Evolutionary conservation across 257 asterid species (phyloP), one percentile per base, ranked within the genome.

Genomic region (Plantago elongata): DNA sequence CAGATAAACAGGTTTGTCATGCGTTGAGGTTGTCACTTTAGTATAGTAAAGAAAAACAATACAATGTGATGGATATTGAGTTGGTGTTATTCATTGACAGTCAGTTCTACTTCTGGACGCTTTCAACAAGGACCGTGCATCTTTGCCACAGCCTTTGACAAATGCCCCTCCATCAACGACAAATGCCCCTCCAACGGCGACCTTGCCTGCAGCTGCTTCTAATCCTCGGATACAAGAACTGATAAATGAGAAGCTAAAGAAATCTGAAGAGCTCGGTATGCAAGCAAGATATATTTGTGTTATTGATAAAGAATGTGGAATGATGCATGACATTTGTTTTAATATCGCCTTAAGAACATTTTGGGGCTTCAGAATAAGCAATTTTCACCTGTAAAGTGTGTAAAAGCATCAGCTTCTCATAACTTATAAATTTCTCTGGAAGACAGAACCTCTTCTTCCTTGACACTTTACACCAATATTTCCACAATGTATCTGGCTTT

Each of bases 71-170:
- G 64, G 42, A 60, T 74, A 45, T 30, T 12, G 42, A 7, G 61
- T 62, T 40, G 54, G 45, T 75, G 60, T 30, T 80, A 58, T 79
- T 52, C 13, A 38, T 65, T 75, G 66, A 62, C 86, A 93, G 99
- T 72, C 99, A 5, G 81, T 78, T 85, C 95, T 89, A 69, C 97
- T 93, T 67, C 80, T 93, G 87, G 99, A 93, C 76, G 99, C 99
- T 59, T 93, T 93, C 85, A 93, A 93, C 90, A 93, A 80, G 73
- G 99, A 93, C 60, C 93, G 99, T 58, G 97, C 95, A 58, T 77
- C 92, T 17, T 84, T 93, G 66, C 97, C 99, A 15, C 97, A 89
- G 77, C 99, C 97, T 44, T 79, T 74, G 45, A 63, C 93, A 50
- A 84, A 79, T 73, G 74, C 85, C 65, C 77, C 83, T 11, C 89